A percentile compares a stretch with the other conserved stretches of the same genome.
Evolutionary conservation across 192 early-diverging fungal species (phyloP).

Genomic region (Linnemannia exigua): DNA sequence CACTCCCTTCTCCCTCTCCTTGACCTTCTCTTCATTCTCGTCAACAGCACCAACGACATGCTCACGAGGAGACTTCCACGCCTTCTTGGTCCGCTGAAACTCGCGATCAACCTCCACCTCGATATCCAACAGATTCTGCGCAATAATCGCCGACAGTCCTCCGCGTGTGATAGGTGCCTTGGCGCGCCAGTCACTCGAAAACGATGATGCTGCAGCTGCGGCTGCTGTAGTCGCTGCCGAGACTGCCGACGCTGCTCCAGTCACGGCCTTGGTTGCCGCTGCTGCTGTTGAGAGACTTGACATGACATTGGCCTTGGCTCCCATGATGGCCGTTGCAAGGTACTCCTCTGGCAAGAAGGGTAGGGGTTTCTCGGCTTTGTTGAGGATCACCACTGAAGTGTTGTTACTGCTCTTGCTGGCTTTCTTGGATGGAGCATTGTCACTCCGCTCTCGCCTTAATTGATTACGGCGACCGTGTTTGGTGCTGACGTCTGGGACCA

Average conservation of each 20-base stretch:
- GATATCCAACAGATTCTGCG: conserved; percentile 17
- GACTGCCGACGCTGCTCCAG: neutral
- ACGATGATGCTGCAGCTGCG: neutral
- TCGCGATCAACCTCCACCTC: conserved; percentile 8
- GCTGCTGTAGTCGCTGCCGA: neutral
- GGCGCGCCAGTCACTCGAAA: neutral
- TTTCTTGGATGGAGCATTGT: neutral
- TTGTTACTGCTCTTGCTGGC: neutral
- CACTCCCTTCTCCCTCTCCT: too few relatives aligned
- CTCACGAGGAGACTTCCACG: neutral
- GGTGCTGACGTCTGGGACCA: neutral
- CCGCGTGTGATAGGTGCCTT: conserved; percentile 1
- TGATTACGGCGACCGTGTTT: neutral
- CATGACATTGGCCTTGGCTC: neutral
- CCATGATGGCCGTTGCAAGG: neutral
- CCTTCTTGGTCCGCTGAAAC: neutral
- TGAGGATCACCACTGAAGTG: neutral
- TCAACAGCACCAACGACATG: neutral
- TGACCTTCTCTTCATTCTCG: neutral
- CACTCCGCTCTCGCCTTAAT: neutral
- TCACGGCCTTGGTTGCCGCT: neutral
- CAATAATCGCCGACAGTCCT: conserved; percentile 19
- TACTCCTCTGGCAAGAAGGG: neutral
- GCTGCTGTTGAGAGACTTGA: neutral
- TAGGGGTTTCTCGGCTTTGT: neutral